Base-by-base conservation (phyloP, 1,284 basidiomycete genomes). In the Grifola frondosa region DNA sequence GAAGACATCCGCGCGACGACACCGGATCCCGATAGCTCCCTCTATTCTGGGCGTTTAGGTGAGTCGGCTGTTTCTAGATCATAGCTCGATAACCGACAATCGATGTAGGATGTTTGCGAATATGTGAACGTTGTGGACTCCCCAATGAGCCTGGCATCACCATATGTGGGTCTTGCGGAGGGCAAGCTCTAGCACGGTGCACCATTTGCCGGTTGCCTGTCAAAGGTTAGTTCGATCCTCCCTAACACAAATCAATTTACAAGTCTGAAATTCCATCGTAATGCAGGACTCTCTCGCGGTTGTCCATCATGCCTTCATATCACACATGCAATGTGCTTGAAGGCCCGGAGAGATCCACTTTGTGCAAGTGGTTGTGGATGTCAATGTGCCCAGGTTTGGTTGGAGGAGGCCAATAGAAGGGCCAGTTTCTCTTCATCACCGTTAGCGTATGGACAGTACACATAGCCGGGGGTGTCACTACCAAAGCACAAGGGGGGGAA, bases 131-230 rank as follows among this genome's bases (percentile, higher is more conserved):
- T 56, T 48, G 66, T 55, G 49, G 52, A 23, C 60, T 22, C 10
- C 37, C 45, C 11, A 53, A 50, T 16, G 43, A 53, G 30, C 44
- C 48, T 1, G 46, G 29, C 11, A 34, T 31, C 1, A 40, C 48
- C 4, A 28, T 31, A 10, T 90, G 85, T 60, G 57, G 65, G 2
- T 58, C 65, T 11, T 90, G 87, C 50, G 65, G 64, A 19, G 62
- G 61, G 7, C 62, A 68, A 23, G 68, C 70, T 37, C 68, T 70
- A 55, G 72, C 83, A 1, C 63, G 66, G 2, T 92, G 89, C 58
- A 77, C 84, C 0, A 75, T 90, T 24, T 92, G 90, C 62, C 76
- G 88, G 30, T 70, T 91, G 15, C 85, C 88, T 4, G 80, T 90
- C 45, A 87, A 81, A 75, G 88, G 89, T 83, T 52, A 32, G 74